phyloP scores from a whole-genome alignment of 2,329 filamentous ascomycete genomes.

The Pseudohalonectria lignicola region DNA sequence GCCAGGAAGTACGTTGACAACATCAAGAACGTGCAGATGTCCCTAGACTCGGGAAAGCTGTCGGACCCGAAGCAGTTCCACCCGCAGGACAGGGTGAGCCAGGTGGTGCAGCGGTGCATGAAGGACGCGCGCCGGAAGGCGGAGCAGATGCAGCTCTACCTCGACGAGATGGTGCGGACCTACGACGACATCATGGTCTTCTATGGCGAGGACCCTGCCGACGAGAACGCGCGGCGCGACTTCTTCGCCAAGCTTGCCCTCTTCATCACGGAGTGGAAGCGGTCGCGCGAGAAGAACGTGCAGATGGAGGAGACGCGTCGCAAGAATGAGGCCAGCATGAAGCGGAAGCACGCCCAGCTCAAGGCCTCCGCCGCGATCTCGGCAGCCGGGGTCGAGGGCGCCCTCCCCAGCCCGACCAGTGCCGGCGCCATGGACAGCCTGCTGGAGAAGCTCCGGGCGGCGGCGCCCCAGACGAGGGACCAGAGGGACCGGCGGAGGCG shows the following conservation, averaged over 20 bases:
- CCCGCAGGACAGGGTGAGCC: constrained; percentile 86
- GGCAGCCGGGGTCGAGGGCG: constrained; percentile 23
- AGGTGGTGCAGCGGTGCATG: constrained; percentile 87
- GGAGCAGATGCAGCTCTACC: constrained; percentile 86
- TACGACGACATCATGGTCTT: constrained; percentile 96
- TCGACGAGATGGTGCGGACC: constrained; percentile 83
- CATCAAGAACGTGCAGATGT: constrained; percentile 85
- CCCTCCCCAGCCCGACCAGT: constrained; percentile 54
- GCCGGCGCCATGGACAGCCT: constrained; percentile 94
- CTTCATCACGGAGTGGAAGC: constrained; percentile 93
- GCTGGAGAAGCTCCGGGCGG: constrained; percentile 87
- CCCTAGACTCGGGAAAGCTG: constrained; percentile 84
- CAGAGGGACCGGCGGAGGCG: constrained; percentile 80
- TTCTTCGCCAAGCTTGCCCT: constrained; percentile 91
- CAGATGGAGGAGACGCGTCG: constrained; percentile 68
- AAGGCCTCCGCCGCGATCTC: constrained; percentile 34
- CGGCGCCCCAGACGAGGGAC: constrained; percentile 80
- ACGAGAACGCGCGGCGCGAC: constrained; percentile 86
- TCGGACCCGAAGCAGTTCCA: constrained; percentile 98
- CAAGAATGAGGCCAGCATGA: constrained; percentile 85
- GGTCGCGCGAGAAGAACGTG: constrained; percentile 87
- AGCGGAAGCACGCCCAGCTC: constrained; percentile 68
- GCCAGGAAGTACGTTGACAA: constrained; percentile 90
- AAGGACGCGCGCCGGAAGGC: constrained; percentile 94
- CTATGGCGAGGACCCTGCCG: constrained; percentile 85